A percentile compares a stretch with the other conserved stretches of the same genome.
Evolutionary conservation across 441 rosid species (phyloP).

Genomic region (Omphalea diandra): DNA sequence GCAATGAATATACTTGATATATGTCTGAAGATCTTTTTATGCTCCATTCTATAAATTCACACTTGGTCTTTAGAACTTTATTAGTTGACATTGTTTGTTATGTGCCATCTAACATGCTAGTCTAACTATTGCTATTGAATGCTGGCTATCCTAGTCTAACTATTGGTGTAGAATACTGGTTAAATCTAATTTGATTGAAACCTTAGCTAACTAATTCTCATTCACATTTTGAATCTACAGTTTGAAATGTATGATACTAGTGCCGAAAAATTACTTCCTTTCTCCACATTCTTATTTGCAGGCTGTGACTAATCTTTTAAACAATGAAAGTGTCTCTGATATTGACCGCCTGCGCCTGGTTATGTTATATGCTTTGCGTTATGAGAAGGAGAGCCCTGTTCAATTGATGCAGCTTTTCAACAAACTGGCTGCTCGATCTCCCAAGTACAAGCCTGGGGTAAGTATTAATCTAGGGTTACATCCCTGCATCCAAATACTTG

Average conservation of each 20-base stretch:
- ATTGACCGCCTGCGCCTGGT: conserved; percentile 83
- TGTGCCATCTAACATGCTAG: background rate
- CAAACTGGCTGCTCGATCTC: conserved; percentile 82
- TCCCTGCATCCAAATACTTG: conserved; percentile 9
- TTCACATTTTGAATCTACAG: conserved; percentile 3
- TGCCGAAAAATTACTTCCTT: conserved; percentile 22
- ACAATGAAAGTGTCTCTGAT: conserved; percentile 81
- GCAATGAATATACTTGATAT: background rate
- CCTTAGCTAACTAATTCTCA: background rate
- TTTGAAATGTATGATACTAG: conserved; percentile 5
- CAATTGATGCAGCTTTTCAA: conserved; percentile 97
- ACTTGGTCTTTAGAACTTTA: background rate
- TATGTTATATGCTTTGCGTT: conserved; percentile 92
- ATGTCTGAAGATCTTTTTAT: background rate
- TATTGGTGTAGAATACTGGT: background rate
- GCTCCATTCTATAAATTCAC: conserved; percentile 6
- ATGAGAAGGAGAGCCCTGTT: conserved; percentile 96
- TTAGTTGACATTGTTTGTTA: background rate
- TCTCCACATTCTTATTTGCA: conserved; percentile 40
- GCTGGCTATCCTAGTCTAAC: background rate
- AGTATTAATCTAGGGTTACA: conserved; percentile 17
- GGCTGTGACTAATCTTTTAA: conserved; percentile 90
- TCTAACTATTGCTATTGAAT: no score
- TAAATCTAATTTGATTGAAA: background rate
- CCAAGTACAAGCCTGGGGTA: conserved; percentile 97